Base-by-base conservation (phyloP, 2,329 filamentous ascomycete species). In the Phyllosticta citribraziliensis region DNA sequence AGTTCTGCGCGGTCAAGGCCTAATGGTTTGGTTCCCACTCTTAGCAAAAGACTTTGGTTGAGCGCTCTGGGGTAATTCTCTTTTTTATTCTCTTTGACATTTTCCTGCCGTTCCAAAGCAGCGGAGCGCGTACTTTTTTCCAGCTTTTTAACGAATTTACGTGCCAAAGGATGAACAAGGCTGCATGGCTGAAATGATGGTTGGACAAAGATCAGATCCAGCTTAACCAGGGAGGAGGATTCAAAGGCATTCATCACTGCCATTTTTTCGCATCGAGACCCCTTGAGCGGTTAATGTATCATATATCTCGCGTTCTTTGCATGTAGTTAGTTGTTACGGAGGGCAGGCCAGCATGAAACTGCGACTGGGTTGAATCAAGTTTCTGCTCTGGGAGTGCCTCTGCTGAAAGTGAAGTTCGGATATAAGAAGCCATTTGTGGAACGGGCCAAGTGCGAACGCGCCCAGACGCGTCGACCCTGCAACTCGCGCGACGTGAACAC, bases 1-100 rank as follows among this genome's bases (percentile, higher is more conserved):
- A 86, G 40, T 97, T 97, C 77, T 79, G 95, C 72, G 84, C 85
- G 86, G 88, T 63, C 69, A 88, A 88, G 71, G 84, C 84, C 64
- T 86, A 68, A 55, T 33, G 47, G 33, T 55, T 60, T 33, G 24
- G 27, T 55, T 40, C 47, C 50, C 19, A 47, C 55, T 55, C 22
- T 8, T 50, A 59, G 33, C 33, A 40, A 40, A 40, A 40, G 33
- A 40, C 12, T 40, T 40, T 9, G 33, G 33, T 40, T 14, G 33
- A 40, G 35, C 22, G 40, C 58, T 55, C 24, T 30, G 24, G 47
- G 22, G 25, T 60, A 55, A 52, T 60, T 51, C 11, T 51, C 11
- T 60, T 40, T 33, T 57, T 27, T n/a, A 51, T 52, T 51, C 20
- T 54, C 30, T 55, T 35, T 51, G 58, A 52, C 33, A 20, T 57